These are phyloP conservation scores for Arthrobotrys musiformis DNA, from an alignment of 2,329 filamentous ascomycete species.

Conservation along the genomic window DNA sequence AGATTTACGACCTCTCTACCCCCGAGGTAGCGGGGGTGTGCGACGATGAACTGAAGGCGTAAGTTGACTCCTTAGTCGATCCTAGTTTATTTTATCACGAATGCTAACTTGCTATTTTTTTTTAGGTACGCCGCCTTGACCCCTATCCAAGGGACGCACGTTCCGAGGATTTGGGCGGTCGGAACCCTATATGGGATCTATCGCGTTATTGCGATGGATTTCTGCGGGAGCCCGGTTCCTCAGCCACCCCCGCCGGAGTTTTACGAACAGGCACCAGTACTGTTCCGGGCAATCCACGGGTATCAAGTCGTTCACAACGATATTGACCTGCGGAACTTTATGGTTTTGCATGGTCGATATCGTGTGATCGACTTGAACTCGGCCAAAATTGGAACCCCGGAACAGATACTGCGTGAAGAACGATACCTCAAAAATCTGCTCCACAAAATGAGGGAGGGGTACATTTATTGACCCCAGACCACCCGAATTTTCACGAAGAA, in stretches of 20 bases:
- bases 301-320: slow-evolving; percentile 20
- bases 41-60: slow-evolving; percentile 25
- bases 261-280: slow-evolving; percentile 22
- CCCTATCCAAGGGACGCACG: slow-evolving; percentile 13
- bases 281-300: slow-evolving; percentile 20
- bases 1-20: slow-evolving; percentile 42
- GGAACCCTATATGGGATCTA: slow-evolving; percentile 34
- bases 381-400: background rate
- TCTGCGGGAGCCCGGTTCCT: slow-evolving; percentile 12
- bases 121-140: slow-evolving; percentile 19
- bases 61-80: background rate
- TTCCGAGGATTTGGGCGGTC: slow-evolving; percentile 32
- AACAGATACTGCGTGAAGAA: slow-evolving; percentile 8
- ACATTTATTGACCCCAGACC: slow-evolving; percentile 8
- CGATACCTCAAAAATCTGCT: background rate
- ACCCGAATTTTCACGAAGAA: too few species aligned
- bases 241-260: slow-evolving; percentile 31
- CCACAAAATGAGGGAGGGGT: slow-evolving; percentile 14
- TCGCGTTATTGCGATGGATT: slow-evolving; percentile 35
- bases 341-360: slow-evolving; percentile 23
- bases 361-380: slow-evolving; percentile 46
- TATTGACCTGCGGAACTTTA: slow-evolving; percentile 36
- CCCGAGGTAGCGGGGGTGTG: slow-evolving; percentile 2
- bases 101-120: background rate
- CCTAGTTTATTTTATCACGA: too few species aligned